Evolutionary conservation across 2,329 filamentous ascomycete genomes (phyloP), one percentile per base, ranked within the genome.

Genomic region (Colletotrichum gigasporum): DNA sequence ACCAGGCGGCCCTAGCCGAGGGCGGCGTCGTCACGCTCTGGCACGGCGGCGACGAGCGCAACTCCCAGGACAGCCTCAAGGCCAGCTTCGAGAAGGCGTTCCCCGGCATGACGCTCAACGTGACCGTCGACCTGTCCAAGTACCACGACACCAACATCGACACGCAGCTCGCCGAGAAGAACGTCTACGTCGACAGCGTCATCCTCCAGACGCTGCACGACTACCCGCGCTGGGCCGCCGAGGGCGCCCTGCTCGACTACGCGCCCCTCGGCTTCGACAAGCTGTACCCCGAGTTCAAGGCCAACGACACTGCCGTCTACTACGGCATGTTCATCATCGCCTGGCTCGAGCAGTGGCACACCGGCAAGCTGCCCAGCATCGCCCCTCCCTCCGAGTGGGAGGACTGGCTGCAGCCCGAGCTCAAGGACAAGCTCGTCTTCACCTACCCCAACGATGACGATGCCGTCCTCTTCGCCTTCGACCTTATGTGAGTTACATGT

Each of bases 371-470:
- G 1, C 63, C 57, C 1, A 75, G 76, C 10, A 70, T 75, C 24
- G 55, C 30, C n/a, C 61, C 76, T 0, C 78, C 78, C 0, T 74
- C 71, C 4, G 76, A 79, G 10, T 87, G 76, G 54, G 67, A 73
- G 1, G 81, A 85, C 63, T 80, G 78, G 56, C 71, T 83, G 3
- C 75, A 78, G 7, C 83, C 84, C 0, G 79, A 82, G 60, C 84
- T 80, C 73, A 87, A 87, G 72, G 73, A 82, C 63, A 86, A 83
- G 71, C 73, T 87, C 4, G 81, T 82, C 2, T 70, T 87, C 10
- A 86, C 84, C 0, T 87, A 87, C 59, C 85, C 85, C 9, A 85
- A 87, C 63, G 85, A 87, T 39, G 85, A 87, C 41, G 85, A 87
- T 56, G 85, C 85, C 0, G 80, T 87, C 2, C 73, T 85, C 0